Base-by-base conservation (phyloP, 169 alveolate species). In the Plasmodium fragile region DNA sequence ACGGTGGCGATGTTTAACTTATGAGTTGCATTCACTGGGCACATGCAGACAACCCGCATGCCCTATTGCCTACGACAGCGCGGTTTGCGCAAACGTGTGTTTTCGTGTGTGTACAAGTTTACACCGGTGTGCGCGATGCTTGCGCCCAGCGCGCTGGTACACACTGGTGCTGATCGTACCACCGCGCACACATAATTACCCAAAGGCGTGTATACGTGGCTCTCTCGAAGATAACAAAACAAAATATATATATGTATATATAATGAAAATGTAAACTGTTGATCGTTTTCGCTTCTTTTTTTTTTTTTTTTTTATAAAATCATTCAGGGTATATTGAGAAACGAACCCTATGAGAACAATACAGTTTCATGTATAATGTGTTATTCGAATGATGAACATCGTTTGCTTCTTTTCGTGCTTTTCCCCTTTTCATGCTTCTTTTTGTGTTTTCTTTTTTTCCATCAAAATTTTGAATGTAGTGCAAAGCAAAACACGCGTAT, bases 391-490 rank as follows among this genome's bases (percentile, higher is more conserved):
- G 41, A 65, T 65, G 75, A 65, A 36, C 75, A 22, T 65, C 75
- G 30, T 65, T 10, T 65, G 30, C 36, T 25, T 65, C 16, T 25
- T 22, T 25, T 65, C 36, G 16, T 65, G 30, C 4, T 65, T 10
- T 65, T 22, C 36, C 30, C 36, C 36, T 6, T 65, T 25, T 65
- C 16, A 25, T 25, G 30, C 4, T 25, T 22, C 36, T 18, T 65
- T 5, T 22, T 65, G 3, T 65, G 4, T 4, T 65, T 22, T 3
- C 6, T 25, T 65, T 65, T 65, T 65, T 25, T 39, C 2, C 13
- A 22, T 65, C 36, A 65, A 65, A 65, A 65, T 65, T 65, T 65
- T 65, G 75, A 65, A 65, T 65, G 75, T 65, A 65, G 39, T 65
- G n/a, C 36, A 65, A 65, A 25, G 75, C 16, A 65, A 65, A 65